Conservation (phyloP, 2,329 filamentous ascomycete genomes). For the Cladosporium colombiae region DNA sequence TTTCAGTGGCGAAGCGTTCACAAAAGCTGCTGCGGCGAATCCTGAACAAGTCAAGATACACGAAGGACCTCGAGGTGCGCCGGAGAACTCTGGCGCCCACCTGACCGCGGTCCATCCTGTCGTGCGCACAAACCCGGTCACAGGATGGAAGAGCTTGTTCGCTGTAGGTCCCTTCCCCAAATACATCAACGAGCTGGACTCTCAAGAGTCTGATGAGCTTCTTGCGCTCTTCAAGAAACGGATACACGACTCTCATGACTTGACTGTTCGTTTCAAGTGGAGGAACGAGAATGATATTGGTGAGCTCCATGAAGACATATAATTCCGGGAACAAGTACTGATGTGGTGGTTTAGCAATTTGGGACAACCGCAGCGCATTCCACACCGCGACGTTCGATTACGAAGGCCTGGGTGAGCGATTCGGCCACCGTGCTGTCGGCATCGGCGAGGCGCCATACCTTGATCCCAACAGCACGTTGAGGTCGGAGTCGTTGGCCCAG, state of each 20-base stretch:
- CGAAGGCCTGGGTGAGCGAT: constrained; percentile 52
- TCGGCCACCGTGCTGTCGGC: constrained; percentile 56
- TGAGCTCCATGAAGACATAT: not conserved
- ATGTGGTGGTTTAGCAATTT: constrained; percentile 53
- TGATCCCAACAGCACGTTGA: constrained; percentile 53
- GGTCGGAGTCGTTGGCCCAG: constrained; percentile 27
- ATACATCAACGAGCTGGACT: constrained; percentile 54
- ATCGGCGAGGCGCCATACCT: constrained; percentile 58
- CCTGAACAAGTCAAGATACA: constrained; percentile 45
- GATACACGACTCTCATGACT: constrained; percentile 55
- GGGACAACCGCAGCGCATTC: constrained; percentile 65
- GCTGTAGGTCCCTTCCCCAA: constrained; percentile 59
- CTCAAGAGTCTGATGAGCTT: constrained; percentile 29
- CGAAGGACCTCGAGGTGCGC: constrained; percentile 29
- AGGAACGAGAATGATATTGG: constrained; percentile 51
- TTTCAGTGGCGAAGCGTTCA: constrained; percentile 40
- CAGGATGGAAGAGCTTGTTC: constrained; percentile 63
- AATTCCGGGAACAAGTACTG: not conserved
- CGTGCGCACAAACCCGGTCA: constrained; percentile 61
- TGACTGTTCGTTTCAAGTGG: constrained; percentile 54
- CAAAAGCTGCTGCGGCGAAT: constrained; percentile 34
- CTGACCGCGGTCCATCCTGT: constrained; percentile 47
- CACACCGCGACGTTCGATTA: constrained; percentile 67
- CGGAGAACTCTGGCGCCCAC: constrained; percentile 56
- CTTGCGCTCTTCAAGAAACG: constrained; percentile 29